Base-by-base conservation (phyloP, 1,284 basidiomycete species). In the Puccinia hordei region DNA sequence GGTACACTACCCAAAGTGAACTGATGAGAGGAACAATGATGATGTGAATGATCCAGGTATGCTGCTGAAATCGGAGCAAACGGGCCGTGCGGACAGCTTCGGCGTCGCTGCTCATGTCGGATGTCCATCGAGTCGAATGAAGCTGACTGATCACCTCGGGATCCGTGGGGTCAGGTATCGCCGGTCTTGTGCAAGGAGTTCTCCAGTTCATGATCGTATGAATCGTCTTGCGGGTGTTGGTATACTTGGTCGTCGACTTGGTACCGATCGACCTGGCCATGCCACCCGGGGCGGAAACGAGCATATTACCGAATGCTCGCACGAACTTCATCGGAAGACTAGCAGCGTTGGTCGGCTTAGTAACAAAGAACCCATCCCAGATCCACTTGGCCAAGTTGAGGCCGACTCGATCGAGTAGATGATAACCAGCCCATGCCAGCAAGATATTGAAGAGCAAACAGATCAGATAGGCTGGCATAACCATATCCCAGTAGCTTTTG, bases 51-150 rank as follows among this genome's bases (percentile, higher is more conserved):
- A 86, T 82, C 82, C 83, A 86, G 53, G 85, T 82, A 82, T 83
- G 85, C 30, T 84, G 84, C 73, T 86, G 85, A 46, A 83, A 74
- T 19, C 83, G 80, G 19, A 87, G 83, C 65, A 87, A 83, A 73
- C 83, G 82, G 65, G 83, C 81, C 10, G 86, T 86, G 27, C 86
- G 82, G 75, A 85, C 84, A n/a, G 86, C 86, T 81, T 86, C 86
- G 53, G 79, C 69, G 82, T 86, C 84, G 59, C 83, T 82, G 59
- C 83, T 84, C 49, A 87, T 83, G 82, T 87, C 86, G 6, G 85
- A 83, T 12, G 85, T 84, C 83, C 86, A 87, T 69, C 85, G 82
- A 27, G 86, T 86, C 74, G 86, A 86, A 82, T 87, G 85, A 38
- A 87, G 83, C 82, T 85, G 85, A 57, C 83, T 82, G 76, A 85